These are phyloP conservation scores for Arxiozyma bovina DNA, from an alignment of 1,139 yeast species.

Conservation along the genomic window DNA sequence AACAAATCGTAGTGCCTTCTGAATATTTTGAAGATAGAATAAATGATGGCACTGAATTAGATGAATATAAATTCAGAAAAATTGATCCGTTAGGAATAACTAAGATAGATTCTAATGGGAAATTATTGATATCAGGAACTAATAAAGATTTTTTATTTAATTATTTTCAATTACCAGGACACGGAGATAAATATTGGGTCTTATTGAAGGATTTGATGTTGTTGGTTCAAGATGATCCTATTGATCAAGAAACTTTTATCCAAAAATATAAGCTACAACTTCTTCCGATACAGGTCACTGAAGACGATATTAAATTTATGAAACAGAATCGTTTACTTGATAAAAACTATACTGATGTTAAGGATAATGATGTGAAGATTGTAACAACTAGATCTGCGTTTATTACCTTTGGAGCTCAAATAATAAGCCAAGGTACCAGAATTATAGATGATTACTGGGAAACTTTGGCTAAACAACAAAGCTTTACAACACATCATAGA, in stretches of 20 bases:
- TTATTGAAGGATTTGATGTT: conserved; percentile 18
- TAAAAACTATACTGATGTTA: background rate
- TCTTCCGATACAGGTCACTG: conserved; percentile 13
- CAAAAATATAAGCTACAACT: conserved; percentile 14
- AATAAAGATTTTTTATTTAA: conserved; percentile 69
- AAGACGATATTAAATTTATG: conserved; percentile 11
- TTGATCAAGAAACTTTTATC: conserved; percentile 13
- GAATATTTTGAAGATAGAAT: background rate
- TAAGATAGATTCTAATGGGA: conserved; percentile 62
- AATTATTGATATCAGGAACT: conserved; percentile 39
- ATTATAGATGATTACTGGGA: conserved; percentile 79
- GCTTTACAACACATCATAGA: conserved; percentile 40
- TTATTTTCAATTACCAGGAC: conserved; percentile 40
- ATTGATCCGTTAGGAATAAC: conserved; percentile 71
- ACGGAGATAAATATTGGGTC: conserved; percentile 14
- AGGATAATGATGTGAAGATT: conserved; percentile 5
- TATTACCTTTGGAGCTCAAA: conserved; percentile 64
- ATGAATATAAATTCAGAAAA: conserved; percentile 14
- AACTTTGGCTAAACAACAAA: conserved; percentile 50
- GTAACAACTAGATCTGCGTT: conserved; percentile 41
- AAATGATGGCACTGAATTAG: background rate
- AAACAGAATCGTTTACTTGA: conserved; percentile 5
- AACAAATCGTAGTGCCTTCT: conserved; percentile 11
- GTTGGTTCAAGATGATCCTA: conserved; percentile 9
- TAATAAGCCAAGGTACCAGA: conserved; percentile 53